Evolutionary conservation across 371 early-diverging fungal species (phyloP).

Genomic region (Rhizopus delemar): DNA sequence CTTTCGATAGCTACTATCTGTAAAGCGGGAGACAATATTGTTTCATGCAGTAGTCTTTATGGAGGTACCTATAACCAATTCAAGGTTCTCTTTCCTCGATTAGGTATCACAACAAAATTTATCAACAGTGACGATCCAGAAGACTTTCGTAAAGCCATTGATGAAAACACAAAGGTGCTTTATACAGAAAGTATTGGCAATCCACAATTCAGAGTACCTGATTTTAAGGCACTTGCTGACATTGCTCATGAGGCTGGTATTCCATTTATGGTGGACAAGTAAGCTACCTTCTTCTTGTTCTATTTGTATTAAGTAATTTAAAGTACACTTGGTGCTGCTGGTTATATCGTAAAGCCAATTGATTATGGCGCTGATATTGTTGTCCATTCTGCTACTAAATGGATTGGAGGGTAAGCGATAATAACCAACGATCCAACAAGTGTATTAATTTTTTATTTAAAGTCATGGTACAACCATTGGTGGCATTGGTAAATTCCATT

Average conservation of each 20-base stretch:
- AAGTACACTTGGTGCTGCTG: conserved; percentile 93
- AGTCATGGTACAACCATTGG: conserved; percentile 86
- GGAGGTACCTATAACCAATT: conserved; percentile 91
- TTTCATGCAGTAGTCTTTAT: conserved; percentile 75
- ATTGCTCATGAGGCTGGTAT: conserved; percentile 81
- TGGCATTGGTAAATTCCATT: conserved; percentile 58
- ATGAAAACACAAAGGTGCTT: conserved; percentile 83
- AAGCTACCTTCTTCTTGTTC: conserved; percentile 3
- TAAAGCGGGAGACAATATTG: conserved; percentile 81
- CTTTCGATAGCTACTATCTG: conserved; percentile 74
- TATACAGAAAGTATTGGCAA: conserved; percentile 89
- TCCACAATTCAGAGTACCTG: conserved; percentile 83
- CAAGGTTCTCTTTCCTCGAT: conserved; percentile 77
- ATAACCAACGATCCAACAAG: not conserved
- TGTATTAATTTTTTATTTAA: conserved; percentile 1
- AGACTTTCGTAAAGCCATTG: conserved; percentile 68
- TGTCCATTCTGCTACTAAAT: conserved; percentile 88
- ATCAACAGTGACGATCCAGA: conserved; percentile 68
- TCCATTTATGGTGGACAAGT: conserved; percentile 88
- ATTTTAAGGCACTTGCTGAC: conserved; percentile 76
- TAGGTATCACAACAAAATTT: conserved; percentile 82
- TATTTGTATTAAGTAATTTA: conserved; percentile 38
- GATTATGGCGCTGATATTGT: conserved; percentile 92
- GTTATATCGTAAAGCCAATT: conserved; percentile 82
- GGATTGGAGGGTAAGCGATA: conserved; percentile 67